These are phyloP conservation scores for Metschnikowia cubensis DNA, from an alignment of 805 yeast species.

Conservation along the genomic window DNA sequence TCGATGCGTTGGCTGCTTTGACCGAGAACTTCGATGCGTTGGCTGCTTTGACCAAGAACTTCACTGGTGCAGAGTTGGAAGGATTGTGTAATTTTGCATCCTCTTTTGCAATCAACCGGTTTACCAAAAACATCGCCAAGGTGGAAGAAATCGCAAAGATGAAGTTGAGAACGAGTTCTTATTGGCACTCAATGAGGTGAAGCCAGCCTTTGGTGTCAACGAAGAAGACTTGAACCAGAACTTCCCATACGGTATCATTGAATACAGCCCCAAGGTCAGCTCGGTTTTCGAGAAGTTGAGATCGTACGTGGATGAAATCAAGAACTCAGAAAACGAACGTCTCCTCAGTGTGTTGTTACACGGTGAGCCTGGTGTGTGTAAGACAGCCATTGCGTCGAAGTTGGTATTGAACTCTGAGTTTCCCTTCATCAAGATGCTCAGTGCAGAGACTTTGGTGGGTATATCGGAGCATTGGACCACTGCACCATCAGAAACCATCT, in stretches of 20 bases:
- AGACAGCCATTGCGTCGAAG: conserved; percentile 89
- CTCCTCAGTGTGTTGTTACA: conserved; percentile 78
- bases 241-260: conserved; percentile 82
- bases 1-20: conserved; percentile 75
- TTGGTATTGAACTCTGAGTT: conserved; percentile 81
- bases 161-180: conserved; percentile 75
- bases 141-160: conserved; percentile 48
- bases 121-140: conserved; percentile 76
- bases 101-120: conserved; percentile 85
- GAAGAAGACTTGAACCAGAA: conserved; percentile 83
- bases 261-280: conserved; percentile 66
- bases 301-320: conserved; percentile 77
- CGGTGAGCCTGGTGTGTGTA: conserved; percentile 94
- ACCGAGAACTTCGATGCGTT: no score
- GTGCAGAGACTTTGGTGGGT: conserved; percentile 87
- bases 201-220: conserved; percentile 95
- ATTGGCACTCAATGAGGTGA: conserved; percentile 80
- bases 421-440: conserved; percentile 85
- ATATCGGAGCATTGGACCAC: no score
- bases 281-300: conserved; percentile 69
- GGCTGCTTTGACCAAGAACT: no score
- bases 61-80: conserved; percentile 97
- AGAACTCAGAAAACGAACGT: conserved; percentile 69
- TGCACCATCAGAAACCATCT: no score
- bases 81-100: conserved; percentile 95